Evolutionary conservation across 2,329 filamentous ascomycete genomes (phyloP).

Genomic region (Xylariaceae sp.): DNA sequence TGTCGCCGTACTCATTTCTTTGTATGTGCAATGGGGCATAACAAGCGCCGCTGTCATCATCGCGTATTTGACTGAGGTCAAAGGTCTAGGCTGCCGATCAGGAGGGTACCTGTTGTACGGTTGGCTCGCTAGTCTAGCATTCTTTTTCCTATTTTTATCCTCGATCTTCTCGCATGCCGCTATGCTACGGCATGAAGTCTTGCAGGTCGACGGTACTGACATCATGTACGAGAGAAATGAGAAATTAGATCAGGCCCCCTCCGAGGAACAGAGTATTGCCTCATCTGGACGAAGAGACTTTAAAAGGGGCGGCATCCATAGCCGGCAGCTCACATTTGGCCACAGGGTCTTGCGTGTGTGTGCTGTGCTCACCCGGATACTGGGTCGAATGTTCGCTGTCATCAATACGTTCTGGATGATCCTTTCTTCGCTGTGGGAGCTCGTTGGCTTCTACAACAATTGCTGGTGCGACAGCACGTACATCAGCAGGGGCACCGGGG

Average conservation of each 20-base stretch:
- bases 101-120: conserved; percentile 32
- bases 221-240: not conserved
- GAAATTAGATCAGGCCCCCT: not conserved
- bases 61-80: conserved; percentile 27
- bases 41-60: conserved; percentile 27
- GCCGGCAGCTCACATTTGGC: not conserved
- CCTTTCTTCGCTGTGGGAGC: conserved; percentile 30
- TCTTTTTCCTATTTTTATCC: conserved; percentile 24
- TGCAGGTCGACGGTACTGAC: not conserved
- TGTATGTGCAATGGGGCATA: conserved; percentile 30
- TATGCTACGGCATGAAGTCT: conserved; percentile 21
- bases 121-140: conserved; percentile 12
- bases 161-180: conserved; percentile 29
- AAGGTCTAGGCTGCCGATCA: conserved; percentile 30
- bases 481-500: conserved; percentile 18
- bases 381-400: conserved; percentile 22
- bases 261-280: not conserved
- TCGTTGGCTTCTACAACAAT: conserved; percentile 34
- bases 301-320: not conserved
- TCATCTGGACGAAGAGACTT: not conserved
- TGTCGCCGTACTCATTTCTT: conserved; percentile 12
- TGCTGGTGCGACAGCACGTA: conserved; percentile 31
- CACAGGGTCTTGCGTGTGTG: conserved; percentile 17
- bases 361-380: conserved; percentile 21
- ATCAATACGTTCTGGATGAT: conserved; percentile 28